Conservation (phyloP, 352 stramenopile genomes). For the Pythium rishiriense region DNA sequence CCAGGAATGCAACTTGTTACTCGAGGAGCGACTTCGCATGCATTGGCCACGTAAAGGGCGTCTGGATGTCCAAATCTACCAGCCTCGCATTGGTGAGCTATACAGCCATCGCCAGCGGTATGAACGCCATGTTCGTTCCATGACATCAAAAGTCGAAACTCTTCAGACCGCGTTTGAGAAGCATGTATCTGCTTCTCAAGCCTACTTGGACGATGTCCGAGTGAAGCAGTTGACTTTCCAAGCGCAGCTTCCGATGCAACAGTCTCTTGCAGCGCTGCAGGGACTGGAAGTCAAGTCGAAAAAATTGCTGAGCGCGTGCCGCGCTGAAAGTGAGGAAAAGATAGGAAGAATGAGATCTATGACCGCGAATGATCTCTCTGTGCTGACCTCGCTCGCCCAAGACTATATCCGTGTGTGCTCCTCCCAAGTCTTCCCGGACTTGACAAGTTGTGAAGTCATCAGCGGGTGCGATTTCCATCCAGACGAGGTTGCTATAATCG, state of each 20-base stretch:
- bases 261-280: conserved; percentile 80
- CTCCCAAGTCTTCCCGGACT: conserved; percentile 59
- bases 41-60: conserved; percentile 88
- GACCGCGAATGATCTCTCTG: conserved; percentile 34
- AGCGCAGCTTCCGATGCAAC: conserved; percentile 66
- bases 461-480: conserved; percentile 86
- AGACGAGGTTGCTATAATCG: conserved; percentile 57
- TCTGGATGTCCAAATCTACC: conserved; percentile 83
- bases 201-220: conserved; percentile 37
- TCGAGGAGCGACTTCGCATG: conserved; percentile 86
- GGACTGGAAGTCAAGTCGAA: conserved; percentile 84
- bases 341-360: conserved; percentile 28
- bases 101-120: conserved; percentile 73
- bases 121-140: conserved; percentile 59
- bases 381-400: conserved; percentile 39
- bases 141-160: conserved; percentile 51
- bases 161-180: conserved; percentile 57
- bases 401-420: conserved; percentile 58
- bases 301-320: conserved; percentile 53
- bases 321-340: conserved; percentile 33
- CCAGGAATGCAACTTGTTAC: conserved; percentile 36
- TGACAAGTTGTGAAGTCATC: conserved; percentile 61
- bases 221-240: conserved; percentile 56
- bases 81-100: conserved; percentile 85
- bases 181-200: conserved; percentile 29